Evolutionary conservation across 345 rosid species (phyloP), one percentile per base, ranked within the genome.

Genomic region (Gossypium arboreum): DNA sequence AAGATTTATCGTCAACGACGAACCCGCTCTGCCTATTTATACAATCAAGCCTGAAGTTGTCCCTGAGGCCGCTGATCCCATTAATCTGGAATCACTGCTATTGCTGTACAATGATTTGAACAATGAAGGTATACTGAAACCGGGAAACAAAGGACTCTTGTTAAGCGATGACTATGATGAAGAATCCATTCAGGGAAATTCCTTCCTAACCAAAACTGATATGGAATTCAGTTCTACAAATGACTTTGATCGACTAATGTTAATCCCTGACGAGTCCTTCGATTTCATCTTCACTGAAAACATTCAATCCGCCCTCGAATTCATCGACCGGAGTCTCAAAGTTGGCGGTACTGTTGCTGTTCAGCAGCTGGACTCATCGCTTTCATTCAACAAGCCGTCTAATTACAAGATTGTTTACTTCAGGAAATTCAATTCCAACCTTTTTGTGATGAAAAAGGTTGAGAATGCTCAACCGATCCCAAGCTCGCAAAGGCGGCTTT

Each of bases 241-340:
- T 1, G 91, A 91, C 75, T 70, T 73, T 24, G 88, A 85, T 71
- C 68, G 78, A 25, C 88, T 83, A 78, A 82, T 69, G 39, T 43
- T 45, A n/a, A 78, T 84, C 55, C 83, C 79, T 0, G 75, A 71
- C 2, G 83, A 86, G 70, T 79, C 86, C 13, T 83, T 85, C 68
- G 85, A 88, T 80, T 75, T 88, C 10, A 78, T 82, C 74, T 84
- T 93, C 83, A 76, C 88, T 13, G 66, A 62, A n/a, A 75, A 75
- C 79, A 85, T 76, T 63, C 74, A 69, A 39, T 66, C 69, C 2
- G 75, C 84, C 2, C 66, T 71, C 2, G 81, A 84, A 15, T 88
- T 93, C 82, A 79, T 93, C 6, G 92, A 91, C 62, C 75, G 89
- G 20, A 73, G 77, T 47, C 89, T 93, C 52, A 90, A 85, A 86